These are phyloP conservation scores for Nymphaea colorata DNA, from an alignment of 164 flowering plant species.

Conservation along the genomic window DNA sequence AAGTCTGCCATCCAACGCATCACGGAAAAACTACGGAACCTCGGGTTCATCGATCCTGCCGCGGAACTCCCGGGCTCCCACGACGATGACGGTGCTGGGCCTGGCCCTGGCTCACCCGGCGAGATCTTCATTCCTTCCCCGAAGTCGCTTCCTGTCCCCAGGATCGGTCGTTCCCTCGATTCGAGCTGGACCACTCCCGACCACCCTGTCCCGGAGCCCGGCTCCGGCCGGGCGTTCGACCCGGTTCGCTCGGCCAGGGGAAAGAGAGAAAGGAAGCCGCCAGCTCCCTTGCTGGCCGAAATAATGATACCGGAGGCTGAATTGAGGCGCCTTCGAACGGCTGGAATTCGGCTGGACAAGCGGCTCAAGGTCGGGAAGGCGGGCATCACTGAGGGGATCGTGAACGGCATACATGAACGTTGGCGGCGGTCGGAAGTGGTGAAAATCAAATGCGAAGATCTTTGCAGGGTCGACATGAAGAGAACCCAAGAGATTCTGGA, in stretches of 20 bases:
- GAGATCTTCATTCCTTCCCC: conserved; percentile 72
- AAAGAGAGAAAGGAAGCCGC: conserved; percentile 12
- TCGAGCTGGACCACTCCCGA: conserved; percentile 85
- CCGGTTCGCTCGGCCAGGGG: conserved; percentile 16
- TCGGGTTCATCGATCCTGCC: conserved; percentile 45
- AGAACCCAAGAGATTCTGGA: conserved; percentile 88
- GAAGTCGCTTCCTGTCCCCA: conserved; percentile 32
- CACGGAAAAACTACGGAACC: conserved; percentile 84
- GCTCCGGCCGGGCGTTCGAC: conserved; percentile 41
- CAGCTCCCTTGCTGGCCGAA: conserved; percentile 70
- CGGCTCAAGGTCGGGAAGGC: conserved; percentile 81
- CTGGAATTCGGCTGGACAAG: conserved; percentile 50
- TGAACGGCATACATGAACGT: conserved; percentile 90
- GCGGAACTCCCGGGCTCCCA: not conserved
- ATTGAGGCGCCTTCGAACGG: conserved; percentile 45
- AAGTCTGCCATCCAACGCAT: conserved; percentile 66
- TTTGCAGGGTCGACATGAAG: conserved; percentile 78
- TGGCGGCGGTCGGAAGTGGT: conserved; percentile 81
- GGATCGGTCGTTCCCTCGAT: conserved; percentile 82
- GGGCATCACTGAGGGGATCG: conserved; percentile 90
- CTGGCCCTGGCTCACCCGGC: conserved; percentile 30
- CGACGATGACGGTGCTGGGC: not conserved
- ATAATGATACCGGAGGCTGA: conserved; percentile 41
- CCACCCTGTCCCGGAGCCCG: conserved; percentile 69
- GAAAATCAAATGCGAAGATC: conserved; percentile 72